Base-by-base conservation (phyloP, 2,329 filamentous ascomycete genomes). In the Diaporthe velutina region DNA sequence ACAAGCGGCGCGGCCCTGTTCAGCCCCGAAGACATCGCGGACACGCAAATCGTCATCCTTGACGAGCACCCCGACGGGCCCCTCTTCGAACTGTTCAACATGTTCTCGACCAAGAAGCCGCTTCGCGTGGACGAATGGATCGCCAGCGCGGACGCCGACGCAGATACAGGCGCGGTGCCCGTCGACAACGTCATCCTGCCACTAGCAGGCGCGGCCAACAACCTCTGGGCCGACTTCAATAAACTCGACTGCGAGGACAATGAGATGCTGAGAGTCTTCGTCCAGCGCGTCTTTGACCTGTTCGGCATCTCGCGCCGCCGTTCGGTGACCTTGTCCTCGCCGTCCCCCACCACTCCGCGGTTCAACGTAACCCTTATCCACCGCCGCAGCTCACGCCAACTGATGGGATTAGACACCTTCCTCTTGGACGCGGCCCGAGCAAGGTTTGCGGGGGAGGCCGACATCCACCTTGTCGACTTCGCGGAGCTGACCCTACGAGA, bases 141-240 rank as follows among this genome's bases (percentile, higher is more conserved):
- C 35, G 12, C 57, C 22, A 61, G 83, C 28, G 52, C 71, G 6
- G 78, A 84, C 1, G 58, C 19, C 5, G 57, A 75, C 15, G 60
- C 67, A 28, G 38, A 70, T 4, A 54, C 68, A 3, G 73, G 57
- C 15, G 72, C 75, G 52, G 71, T 79, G 48, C 70, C 61, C 30
- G 25, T 42, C 25, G 76, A 79, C 58, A 82, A 83, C 70, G 42
- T 86, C 38, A 82, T 87, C 70, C 73, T 86, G 28, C 85, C 85
- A 0, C 77, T 86, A 5, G 79, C 85, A 12, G 85, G 85, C 64
- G 83, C 80, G 19, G 82, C 80, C 77, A 86, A 85, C 75, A 84
- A 85, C 1, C 76, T 84, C 19, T 86, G 85, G 85, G 83, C 81
- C 28, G 83, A 86, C 76, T 85, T 82, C 80, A 76, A 79, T 6